Evolutionary conservation across 2,329 filamentous ascomycete species (phyloP).

Genomic region (Pseudogymnoascus sp.): DNA sequence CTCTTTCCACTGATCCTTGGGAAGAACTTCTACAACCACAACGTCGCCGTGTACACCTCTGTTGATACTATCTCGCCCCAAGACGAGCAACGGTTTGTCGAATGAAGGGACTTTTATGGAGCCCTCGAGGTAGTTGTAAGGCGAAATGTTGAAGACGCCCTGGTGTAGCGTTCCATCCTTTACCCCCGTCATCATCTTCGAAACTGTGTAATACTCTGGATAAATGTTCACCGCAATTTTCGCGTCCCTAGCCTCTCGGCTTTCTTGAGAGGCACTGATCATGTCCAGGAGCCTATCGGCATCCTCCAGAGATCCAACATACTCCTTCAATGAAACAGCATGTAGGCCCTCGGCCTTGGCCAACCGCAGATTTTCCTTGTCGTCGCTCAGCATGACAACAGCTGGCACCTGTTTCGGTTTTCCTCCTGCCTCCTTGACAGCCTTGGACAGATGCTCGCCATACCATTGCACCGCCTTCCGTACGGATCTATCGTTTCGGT

Average conservation of each 20-base stretch:
- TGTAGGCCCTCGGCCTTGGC: slow-evolving; percentile 67
- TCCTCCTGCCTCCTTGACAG: slow-evolving; percentile 44
- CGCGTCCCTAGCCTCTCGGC: slow-evolving; percentile 53
- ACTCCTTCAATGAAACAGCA: slow-evolving; percentile 61
- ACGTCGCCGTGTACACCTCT: slow-evolving; percentile 84
- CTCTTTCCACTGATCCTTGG: slow-evolving; percentile 93
- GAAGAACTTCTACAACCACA: slow-evolving; percentile 86
- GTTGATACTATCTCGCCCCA: slow-evolving; percentile 95
- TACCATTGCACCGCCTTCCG: slow-evolving; percentile 87
- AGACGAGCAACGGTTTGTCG: slow-evolving; percentile 75
- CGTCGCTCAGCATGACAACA: slow-evolving; percentile 90
- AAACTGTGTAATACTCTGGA: slow-evolving; percentile 79
- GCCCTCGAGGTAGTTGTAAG: slow-evolving; percentile 95
- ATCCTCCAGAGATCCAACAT: slow-evolving; percentile 77
- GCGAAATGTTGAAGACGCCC: slow-evolving; percentile 90
- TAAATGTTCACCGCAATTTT: slow-evolving; percentile 65
- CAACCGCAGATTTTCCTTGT: slow-evolving; percentile 78
- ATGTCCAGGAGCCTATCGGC: slow-evolving; percentile 83
- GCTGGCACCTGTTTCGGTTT: slow-evolving; percentile 53
- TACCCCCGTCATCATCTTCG: slow-evolving; percentile 88
- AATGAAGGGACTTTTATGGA: slow-evolving; percentile 86
- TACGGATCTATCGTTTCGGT: slow-evolving; percentile 90
- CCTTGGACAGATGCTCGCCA: slow-evolving; percentile 63
- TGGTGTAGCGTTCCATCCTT: slow-evolving; percentile 86
- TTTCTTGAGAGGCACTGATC: slow-evolving; percentile 73